These are phyloP conservation scores for Kwoniella shivajii DNA, from an alignment of 1,284 basidiomycete genomes.

Conservation along the genomic window DNA sequence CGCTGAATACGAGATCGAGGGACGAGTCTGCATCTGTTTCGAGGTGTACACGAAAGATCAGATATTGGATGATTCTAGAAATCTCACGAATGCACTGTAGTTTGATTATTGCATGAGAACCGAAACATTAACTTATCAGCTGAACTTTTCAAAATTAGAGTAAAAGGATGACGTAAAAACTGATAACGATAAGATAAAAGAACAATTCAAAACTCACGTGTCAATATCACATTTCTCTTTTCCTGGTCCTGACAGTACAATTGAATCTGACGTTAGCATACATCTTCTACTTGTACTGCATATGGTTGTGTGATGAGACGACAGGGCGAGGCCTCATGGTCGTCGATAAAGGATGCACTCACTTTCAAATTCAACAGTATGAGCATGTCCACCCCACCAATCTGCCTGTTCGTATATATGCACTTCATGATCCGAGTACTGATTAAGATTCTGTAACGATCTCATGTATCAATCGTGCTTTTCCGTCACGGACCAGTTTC, in stretches of 20 bases:
- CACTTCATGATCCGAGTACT: constrained; percentile 73
- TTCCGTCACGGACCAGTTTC: too few species aligned
- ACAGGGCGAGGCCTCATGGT: background rate
- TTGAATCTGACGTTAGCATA: too few species aligned
- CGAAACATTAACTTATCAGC: too few species aligned
- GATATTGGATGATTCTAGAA: background rate
- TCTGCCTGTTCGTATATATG: constrained; percentile 72
- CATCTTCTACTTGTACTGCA: too few species aligned
- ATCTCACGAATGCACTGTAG: constrained; percentile 12
- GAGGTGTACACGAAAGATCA: background rate
- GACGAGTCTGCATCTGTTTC: too few species aligned
- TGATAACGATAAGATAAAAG: constrained; percentile 40
- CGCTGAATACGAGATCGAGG: too few species aligned
- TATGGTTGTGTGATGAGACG: background rate
- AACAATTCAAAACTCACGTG: constrained; percentile 62
- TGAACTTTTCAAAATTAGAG: too few species aligned
- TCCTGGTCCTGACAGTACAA: constrained; percentile 41
- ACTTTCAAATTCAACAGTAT: constrained; percentile 66
- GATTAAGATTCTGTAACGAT: constrained; percentile 62
- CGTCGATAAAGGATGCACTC: constrained; percentile 6
- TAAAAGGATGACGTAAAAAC: background rate
- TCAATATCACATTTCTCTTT: constrained; percentile 63
- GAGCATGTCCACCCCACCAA: constrained; percentile 74
- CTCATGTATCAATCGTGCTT: background rate
- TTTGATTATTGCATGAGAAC: background rate